Conservation (phyloP, 1,139 yeast genomes). For the Kurtzmaniella quercitrusa region DNA sequence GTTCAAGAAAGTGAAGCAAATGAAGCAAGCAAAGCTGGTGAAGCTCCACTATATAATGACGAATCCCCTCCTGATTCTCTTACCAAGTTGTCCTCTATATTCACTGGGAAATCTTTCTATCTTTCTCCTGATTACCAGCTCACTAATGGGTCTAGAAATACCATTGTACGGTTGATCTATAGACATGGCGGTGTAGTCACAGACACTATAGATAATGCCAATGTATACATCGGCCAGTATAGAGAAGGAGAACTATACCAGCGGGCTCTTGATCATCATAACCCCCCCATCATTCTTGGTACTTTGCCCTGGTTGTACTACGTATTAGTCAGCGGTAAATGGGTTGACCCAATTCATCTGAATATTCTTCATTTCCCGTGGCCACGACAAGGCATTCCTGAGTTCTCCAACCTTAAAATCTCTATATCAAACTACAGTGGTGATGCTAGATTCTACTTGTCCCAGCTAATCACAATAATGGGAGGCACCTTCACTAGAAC, state of each 20-base stretch:
- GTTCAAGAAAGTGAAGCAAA: no score
- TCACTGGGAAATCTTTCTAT: conserved; percentile 24
- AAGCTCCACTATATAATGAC: conserved; percentile 11
- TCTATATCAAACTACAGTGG: conserved; percentile 83
- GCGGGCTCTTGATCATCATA: conserved; percentile 19
- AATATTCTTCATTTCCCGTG: conserved; percentile 70
- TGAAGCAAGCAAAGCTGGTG: no score
- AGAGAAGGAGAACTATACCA: conserved; percentile 51
- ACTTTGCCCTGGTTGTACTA: conserved; percentile 73
- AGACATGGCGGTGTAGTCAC: conserved; percentile 30
- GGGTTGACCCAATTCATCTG: conserved; percentile 52
- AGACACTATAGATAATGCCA: conserved; percentile 24
- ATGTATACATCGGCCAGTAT: conserved; percentile 64
- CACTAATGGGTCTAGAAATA: conserved; percentile 24
- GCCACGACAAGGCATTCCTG: conserved; percentile 50
- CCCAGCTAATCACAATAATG: conserved; percentile 56
- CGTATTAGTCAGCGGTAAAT: conserved; percentile 51
- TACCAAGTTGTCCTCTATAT: not conserved
- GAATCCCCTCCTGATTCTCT: not conserved
- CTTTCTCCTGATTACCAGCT: conserved; percentile 31
- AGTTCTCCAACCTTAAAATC: conserved; percentile 49
- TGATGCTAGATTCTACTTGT: conserved; percentile 70
- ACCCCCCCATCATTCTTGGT: conserved; percentile 53
- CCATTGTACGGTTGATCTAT: conserved; percentile 24
- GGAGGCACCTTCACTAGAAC: conserved; percentile 80